Conservation (phyloP, 2,329 filamentous ascomycete species). For the Fusarium chaquense region DNA sequence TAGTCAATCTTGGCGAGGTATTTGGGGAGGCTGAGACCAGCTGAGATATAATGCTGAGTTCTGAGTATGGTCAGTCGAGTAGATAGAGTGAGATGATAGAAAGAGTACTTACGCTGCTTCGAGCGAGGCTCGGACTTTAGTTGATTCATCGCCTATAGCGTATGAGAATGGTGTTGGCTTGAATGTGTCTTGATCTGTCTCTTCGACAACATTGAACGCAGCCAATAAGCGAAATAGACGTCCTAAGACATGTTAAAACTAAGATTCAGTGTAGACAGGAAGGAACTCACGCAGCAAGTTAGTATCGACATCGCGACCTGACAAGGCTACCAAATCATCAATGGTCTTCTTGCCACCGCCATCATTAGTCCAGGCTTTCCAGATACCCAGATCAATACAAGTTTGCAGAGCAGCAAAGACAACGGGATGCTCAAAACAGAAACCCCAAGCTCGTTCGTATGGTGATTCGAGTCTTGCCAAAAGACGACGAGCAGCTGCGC, state of each 20-base stretch:
- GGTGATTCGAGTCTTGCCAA: conserved; percentile 29
- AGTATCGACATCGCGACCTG: conserved; percentile 11
- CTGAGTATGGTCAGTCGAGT: background rate
- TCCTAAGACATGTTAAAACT: background rate
- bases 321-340: conserved; percentile 25
- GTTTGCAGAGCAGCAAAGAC: conserved; percentile 34
- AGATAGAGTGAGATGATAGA: rapidly evolving
- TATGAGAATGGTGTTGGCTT: conserved; percentile 31
- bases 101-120: conserved; percentile 21
- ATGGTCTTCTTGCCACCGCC: conserved; percentile 28
- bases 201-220: conserved; percentile 36
- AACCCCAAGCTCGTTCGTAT: conserved; percentile 36
- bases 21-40: conserved; percentile 34
- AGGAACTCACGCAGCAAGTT: conserved; percentile 21
- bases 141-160: conserved; percentile 36
- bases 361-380: conserved; percentile 22
- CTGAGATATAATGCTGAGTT: conserved; percentile 34
- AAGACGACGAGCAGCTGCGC: conserved; percentile 19
- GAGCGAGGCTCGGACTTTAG: conserved; percentile 34
- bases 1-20: conserved; percentile 31
- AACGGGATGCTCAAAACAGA: conserved; percentile 37
- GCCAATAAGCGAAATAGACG: conserved; percentile 32
- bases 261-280: rapidly evolving
- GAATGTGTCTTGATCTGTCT: conserved; percentile 29
- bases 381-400: conserved; percentile 26